Conservation (phyloP, 768 basidiomycete species). For the Coprinopsis marcescibilis region DNA sequence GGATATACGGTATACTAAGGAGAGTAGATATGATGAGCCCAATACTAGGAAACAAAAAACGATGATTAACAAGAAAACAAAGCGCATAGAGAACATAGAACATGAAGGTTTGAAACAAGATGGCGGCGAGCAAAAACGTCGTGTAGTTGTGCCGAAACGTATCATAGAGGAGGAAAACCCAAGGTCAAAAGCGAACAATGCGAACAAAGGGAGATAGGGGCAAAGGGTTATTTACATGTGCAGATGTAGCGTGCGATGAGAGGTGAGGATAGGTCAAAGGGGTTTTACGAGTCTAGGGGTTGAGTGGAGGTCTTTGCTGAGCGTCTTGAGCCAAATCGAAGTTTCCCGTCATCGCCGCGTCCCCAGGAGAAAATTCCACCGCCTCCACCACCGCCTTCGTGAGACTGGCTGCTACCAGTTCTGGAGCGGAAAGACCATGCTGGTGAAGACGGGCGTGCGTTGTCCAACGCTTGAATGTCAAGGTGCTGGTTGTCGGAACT, state of each 20-base stretch:
- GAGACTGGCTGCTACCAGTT: constrained; percentile 66
- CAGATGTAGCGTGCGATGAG: background rate
- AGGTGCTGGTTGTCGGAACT: constrained; percentile 44
- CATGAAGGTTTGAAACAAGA: background rate
- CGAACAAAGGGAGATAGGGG: background rate
- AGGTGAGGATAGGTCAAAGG: background rate
- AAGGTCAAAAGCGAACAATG: background rate
- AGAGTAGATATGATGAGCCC: constrained; percentile 13
- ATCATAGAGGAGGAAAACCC: background rate
- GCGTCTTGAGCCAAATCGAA: constrained; percentile 71
- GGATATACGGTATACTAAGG: constrained; percentile 17
- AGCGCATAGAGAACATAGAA: background rate
- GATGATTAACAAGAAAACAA: constrained; percentile 3
- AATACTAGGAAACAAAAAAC: constrained; percentile 3
- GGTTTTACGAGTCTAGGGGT: constrained; percentile 13
- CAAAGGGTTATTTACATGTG: background rate
- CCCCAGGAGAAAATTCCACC: constrained; percentile 65
- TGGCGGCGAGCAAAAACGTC: too few relatives aligned
- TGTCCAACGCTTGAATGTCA: constrained; percentile 40
- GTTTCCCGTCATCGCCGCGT: constrained; percentile 54
- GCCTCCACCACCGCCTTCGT: constrained; percentile 43
- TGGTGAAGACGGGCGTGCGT: constrained; percentile 64
- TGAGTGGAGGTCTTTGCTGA: constrained; percentile 40
- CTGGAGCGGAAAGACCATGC: constrained; percentile 85
- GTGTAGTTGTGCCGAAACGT: too few relatives aligned